Percentiles rank a stretch among this genome's conserved stretches.
phyloP scores from a whole-genome alignment of 805 yeast genomes.

The Debaryomyces maramus region DNA sequence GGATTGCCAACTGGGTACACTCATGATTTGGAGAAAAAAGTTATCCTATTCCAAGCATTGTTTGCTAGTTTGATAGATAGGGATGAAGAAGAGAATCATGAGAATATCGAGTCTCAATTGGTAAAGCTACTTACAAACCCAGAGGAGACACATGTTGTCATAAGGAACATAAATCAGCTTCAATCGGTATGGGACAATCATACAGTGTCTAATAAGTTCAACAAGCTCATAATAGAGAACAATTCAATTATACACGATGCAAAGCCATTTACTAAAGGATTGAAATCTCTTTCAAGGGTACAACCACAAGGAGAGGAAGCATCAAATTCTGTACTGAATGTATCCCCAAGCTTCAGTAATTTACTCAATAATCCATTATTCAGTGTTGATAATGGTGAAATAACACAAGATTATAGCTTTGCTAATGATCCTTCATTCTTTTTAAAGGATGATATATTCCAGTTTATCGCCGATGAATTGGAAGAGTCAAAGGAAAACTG shows the following conservation, averaged over 20 bases:
- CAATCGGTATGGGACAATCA: slow-evolving; percentile 8
- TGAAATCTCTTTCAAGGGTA: neutral
- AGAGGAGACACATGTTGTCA: slow-evolving; percentile 2
- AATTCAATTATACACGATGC: slow-evolving; percentile 1
- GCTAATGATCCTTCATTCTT: slow-evolving; percentile 15
- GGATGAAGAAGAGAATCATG: neutral
- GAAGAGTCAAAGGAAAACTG: slow-evolving; percentile 10
- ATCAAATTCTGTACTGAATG: neutral
- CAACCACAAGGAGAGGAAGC: neutral
- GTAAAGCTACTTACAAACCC: slow-evolving; percentile 2
- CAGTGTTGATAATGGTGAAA: slow-evolving; percentile 1
- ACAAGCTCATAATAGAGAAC: slow-evolving; percentile 11
- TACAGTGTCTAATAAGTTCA: slow-evolving; percentile 8
- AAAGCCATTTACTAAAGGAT: slow-evolving; percentile 1
- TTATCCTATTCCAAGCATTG: slow-evolving; percentile 15
- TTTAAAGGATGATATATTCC: slow-evolving; percentile 18
- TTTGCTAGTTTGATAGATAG: slow-evolving; percentile 6
- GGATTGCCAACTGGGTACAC: slow-evolving; percentile 24
- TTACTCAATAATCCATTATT: slow-evolving; percentile 5
- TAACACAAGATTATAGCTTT: slow-evolving; percentile 6
- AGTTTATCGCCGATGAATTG: slow-evolving; percentile 13
- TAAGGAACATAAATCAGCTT: slow-evolving; percentile 2
- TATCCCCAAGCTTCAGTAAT: neutral
- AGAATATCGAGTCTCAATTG: slow-evolving; percentile 1
- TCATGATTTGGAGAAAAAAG: slow-evolving; percentile 19